Base-by-base conservation (phyloP, 768 basidiomycete species). In the Mrakia hoshinonis region DNA sequence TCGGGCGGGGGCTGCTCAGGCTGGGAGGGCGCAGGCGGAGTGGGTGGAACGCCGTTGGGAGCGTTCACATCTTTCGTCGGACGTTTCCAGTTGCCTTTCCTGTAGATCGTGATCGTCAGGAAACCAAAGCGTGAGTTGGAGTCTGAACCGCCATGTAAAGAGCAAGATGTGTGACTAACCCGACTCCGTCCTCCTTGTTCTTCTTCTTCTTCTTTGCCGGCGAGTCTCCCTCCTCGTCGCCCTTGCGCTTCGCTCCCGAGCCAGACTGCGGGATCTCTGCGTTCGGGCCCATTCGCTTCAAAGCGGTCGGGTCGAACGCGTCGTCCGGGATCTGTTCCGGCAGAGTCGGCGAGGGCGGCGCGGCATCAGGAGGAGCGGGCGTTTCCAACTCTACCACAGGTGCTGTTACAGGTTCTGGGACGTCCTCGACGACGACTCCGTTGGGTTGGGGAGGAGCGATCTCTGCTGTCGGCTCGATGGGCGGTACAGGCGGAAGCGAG, bases 241-340 rank as follows among this genome's bases (percentile, higher is more conserved):
- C 11, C 2, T 46, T 31, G 20, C 24, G 22, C 24, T 49, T 49
- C 47, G 4, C 13, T 22, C 4, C 39, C n/a, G 65, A 47, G 29
- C 63, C 18, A 11, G 69, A 26, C 3, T 24, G 20, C 11, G 69
- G 70, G 20, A 67, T 58, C 58, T 72, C 63, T 6, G 54, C 26
- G 3, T 55, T 20, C 55, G 70, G 46, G 38, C 64, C 64, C 29
- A 72, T 54, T 10, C 66, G 66, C 43, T 49, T 58, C 22, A 72
- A 64, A 18, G 66, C 38, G 13, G 24, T 39, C 0, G 70, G 64
- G 43, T 72, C 65, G 70, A 72, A 72, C 36, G 39, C 18, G 51
- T 72, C 70, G 29, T 72, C 70, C 22, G 64, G 58, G 22, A 61
- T 31, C 22, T 36, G 11, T 4, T 34, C 31, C 4, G 58, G 62